Base-by-base conservation (phyloP, 2,329 filamentous ascomycete species). In the Colletotrichum sp. region DNA sequence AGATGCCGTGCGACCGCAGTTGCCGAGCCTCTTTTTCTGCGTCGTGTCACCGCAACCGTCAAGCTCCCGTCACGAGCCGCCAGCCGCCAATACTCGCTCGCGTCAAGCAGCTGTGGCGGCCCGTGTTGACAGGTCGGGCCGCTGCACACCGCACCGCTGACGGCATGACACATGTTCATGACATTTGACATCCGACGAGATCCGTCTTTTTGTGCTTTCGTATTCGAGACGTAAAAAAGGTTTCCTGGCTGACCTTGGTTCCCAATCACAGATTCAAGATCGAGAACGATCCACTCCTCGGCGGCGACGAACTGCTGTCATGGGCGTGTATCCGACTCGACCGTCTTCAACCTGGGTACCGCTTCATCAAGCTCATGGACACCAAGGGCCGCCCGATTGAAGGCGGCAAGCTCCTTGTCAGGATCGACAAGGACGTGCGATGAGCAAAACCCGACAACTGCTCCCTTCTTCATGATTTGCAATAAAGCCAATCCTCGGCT, bases 241-340 rank as follows among this genome's bases (percentile, higher is more conserved):
- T 36, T 12, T 11, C 28, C 16, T 27, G n/a, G 75, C 80, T 82
- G 67, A 81, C 79, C 19, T 78, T 48, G 66, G n/a, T 48, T 77
- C n/a, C 34, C 30, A 28, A 59, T 48, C 36, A 71, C 77, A 92
- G 90, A 74, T 88, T 92, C 83, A 90, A 88, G 75, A 83, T 92
- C 71, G 88, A 91, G 77, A 88, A 91, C 79, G 87, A 87, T 61
- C 84, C 84, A 44, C 81, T 83, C 52, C 80, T 83, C 68, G 82
- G 85, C 27, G 83, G 85, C 61, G 84, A 86, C 65, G 79, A 82
- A 16, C 82, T 87, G 44, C 84, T 89, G 30, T 88, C 87, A 12
- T 92, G 90, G 90, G 89, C 90, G 30, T 92, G 90, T 79, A 88
- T 92, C 80, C 89, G 91, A 5, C 87, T 92, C 15, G 90, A 92